These are phyloP conservation scores for Beta vulgaris DNA, from an alignment of 148 eudicot genomes.

Conservation along the genomic window DNA sequence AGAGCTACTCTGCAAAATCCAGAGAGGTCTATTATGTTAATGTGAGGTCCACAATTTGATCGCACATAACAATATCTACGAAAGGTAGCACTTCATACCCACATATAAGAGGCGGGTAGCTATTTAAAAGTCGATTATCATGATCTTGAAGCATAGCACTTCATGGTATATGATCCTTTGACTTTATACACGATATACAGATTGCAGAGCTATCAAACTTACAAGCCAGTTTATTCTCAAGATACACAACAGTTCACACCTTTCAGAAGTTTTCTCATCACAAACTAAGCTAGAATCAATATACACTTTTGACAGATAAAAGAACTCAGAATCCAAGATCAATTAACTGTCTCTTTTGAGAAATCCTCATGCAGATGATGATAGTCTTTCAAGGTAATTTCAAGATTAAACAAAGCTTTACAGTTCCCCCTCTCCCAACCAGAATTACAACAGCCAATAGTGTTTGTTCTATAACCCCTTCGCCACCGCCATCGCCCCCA, in stretches of 20 bases:
- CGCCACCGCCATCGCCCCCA: background rate
- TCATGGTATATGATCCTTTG: background rate
- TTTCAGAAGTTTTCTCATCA: slow-evolving; percentile 1
- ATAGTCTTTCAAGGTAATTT: background rate
- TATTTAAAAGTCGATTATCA: too few relatives aligned
- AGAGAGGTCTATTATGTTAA: background rate
- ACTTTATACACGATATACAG: background rate
- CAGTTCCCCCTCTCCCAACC: background rate
- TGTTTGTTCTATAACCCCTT: background rate
- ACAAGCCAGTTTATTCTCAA: background rate
- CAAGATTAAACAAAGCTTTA: background rate
- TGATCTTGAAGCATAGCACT: too few relatives aligned
- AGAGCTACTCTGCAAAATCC: background rate
- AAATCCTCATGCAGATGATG: background rate
- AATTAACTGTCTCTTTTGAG: background rate
- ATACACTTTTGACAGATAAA: background rate
- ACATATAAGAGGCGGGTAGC: too few relatives aligned
- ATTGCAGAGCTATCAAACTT: background rate
- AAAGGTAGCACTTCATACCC: background rate
- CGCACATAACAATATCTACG: background rate
- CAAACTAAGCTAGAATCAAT: background rate
- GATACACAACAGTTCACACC: background rate
- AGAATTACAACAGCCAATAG: background rate
- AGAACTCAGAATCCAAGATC: background rate
- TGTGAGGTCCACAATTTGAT: background rate